Evolutionary conservation across 208 protist genomes (phyloP).

Genomic region (Lotmaria passim): DNA sequence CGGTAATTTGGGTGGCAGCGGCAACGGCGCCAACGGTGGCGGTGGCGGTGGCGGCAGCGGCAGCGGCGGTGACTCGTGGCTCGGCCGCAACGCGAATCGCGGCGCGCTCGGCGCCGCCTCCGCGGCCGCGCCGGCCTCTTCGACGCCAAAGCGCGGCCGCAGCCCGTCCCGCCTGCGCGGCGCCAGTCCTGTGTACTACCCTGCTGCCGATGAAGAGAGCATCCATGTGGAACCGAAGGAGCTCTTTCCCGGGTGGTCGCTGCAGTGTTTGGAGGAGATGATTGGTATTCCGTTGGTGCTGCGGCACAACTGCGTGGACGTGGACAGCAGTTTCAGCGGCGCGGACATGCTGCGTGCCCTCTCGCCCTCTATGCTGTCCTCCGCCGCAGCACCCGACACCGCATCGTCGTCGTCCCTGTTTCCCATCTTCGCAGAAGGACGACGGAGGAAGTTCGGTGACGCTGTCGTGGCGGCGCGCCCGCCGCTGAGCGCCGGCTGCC

Average conservation of each 20-base stretch:
- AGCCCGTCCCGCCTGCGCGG: constrained; percentile 16
- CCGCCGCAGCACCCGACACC: background rate
- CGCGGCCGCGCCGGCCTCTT: constrained; percentile 14
- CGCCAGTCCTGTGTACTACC: constrained; percentile 12
- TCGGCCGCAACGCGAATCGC: constrained; percentile 2
- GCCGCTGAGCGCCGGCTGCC: constrained; percentile 11
- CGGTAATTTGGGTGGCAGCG: background rate
- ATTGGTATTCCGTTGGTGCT: constrained; percentile 43
- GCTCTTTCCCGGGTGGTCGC: constrained; percentile 52
- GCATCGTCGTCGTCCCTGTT: background rate
- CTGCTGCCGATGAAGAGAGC: constrained; percentile 39
- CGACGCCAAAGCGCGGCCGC: constrained; percentile 8
- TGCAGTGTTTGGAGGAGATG: constrained; percentile 58
- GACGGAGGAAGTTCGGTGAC: background rate
- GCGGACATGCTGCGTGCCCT: constrained; percentile 3
- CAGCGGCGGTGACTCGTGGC: constrained; percentile 4
- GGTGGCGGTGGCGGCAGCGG: background rate
- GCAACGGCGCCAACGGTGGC: constrained; percentile 2
- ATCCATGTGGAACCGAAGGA: constrained; percentile 38
- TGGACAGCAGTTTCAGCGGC: constrained; percentile 19
- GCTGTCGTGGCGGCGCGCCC: background rate
- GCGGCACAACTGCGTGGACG: constrained; percentile 34
- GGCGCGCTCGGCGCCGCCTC: background rate
- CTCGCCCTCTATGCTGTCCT: constrained; percentile 1
- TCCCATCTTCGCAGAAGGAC: background rate